A percentile compares a stretch with the other conserved stretches of the same genome.
phyloP scores from a whole-genome alignment of 108 stramenopile genomes.

The Aureococcus anophagefferens region DNA sequence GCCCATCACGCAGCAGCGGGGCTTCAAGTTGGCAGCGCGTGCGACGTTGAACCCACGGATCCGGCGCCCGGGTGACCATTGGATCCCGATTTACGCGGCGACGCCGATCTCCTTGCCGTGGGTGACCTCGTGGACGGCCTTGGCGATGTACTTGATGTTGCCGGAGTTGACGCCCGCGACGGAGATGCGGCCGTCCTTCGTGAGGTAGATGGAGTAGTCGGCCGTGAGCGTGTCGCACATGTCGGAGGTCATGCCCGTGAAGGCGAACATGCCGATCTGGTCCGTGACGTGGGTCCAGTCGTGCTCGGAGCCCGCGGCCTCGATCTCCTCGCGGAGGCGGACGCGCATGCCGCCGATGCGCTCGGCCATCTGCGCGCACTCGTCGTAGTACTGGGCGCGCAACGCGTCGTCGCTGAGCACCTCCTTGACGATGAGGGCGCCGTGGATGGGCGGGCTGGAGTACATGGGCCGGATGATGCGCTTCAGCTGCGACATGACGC shows the following conservation, averaged over 20 bases:
- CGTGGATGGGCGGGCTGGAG: conserved; percentile 84
- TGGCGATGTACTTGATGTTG: conserved; percentile 86
- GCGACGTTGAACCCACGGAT: too few relatives aligned
- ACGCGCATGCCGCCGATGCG: conserved; percentile 78
- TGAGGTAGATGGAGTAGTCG: conserved; percentile 83
- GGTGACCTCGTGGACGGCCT: conserved; percentile 81
- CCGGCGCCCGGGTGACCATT: too few relatives aligned
- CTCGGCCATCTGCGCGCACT: conserved; percentile 83
- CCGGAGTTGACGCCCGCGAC: conserved; percentile 89
- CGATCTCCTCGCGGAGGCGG: conserved; percentile 60
- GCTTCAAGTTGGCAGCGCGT: too few relatives aligned
- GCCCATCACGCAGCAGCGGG: too few relatives aligned
- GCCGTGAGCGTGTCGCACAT: conserved; percentile 75
- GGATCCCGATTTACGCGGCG: too few relatives aligned
- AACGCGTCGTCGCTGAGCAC: conserved; percentile 70
- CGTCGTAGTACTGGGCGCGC: conserved; percentile 64
- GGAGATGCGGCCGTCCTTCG: conserved; percentile 89
- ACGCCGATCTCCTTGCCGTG: conserved; percentile 66
- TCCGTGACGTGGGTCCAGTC: conserved; percentile 89
- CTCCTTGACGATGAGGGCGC: conserved; percentile 80
- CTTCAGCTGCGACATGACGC: conserved; percentile 83
- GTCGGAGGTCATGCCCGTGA: conserved; percentile 77
- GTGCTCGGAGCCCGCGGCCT: conserved; percentile 58
- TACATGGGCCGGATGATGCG: conserved; percentile 91
- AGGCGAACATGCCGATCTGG: conserved; percentile 99